A percentile compares a stretch with the other conserved stretches of the same genome.
Conservation (phyloP, 768 basidiomycete genomes). For the Asterophora parasitica region DNA sequence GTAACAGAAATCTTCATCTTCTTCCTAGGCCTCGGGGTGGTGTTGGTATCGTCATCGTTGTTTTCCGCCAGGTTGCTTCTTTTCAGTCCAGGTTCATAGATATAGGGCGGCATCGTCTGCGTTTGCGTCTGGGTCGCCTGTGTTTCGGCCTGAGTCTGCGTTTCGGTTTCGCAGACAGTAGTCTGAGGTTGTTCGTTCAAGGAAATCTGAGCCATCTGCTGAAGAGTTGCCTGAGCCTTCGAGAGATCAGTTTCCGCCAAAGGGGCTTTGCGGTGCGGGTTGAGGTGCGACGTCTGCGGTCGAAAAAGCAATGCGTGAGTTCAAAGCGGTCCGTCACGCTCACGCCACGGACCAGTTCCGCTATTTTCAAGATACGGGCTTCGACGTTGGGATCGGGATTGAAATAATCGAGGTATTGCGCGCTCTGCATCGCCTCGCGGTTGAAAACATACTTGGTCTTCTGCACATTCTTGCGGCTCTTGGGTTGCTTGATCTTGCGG, state of each 20-base stretch:
- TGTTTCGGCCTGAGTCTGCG: slow-evolving; percentile 34
- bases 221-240: slow-evolving; percentile 5
- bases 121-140: slow-evolving; percentile 27
- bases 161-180: slow-evolving; percentile 11
- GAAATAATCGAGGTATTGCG: slow-evolving; percentile 66
- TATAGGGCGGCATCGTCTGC: slow-evolving; percentile 26
- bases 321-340: not conserved
- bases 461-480: slow-evolving; percentile 46
- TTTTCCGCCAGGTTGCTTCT: slow-evolving; percentile 26
- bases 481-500: slow-evolving; percentile 36
- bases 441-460: slow-evolving; percentile 59
- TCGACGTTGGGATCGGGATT: slow-evolving; percentile 56
- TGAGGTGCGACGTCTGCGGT: slow-evolving; percentile 3
- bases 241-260: slow-evolving; percentile 7
- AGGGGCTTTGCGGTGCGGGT: slow-evolving; percentile 4
- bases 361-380: slow-evolving; percentile 54
- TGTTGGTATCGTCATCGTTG: slow-evolving; percentile 15
- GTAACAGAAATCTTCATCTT: slow-evolving; percentile 72
- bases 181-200: slow-evolving; percentile 5
- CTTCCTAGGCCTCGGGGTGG: slow-evolving; percentile 37
- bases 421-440: slow-evolving; percentile 34
- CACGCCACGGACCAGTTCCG: slow-evolving; percentile 44
- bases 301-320: slow-evolving; percentile 5
- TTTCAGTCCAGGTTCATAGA: slow-evolving; percentile 17
- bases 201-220: not conserved